Percentiles rank a stretch among this genome's conserved stretches.
These are phyloP conservation scores for Nemania diffusa DNA, from an alignment of 2,329 filamentous ascomycete species.

Conservation along the genomic window DNA sequence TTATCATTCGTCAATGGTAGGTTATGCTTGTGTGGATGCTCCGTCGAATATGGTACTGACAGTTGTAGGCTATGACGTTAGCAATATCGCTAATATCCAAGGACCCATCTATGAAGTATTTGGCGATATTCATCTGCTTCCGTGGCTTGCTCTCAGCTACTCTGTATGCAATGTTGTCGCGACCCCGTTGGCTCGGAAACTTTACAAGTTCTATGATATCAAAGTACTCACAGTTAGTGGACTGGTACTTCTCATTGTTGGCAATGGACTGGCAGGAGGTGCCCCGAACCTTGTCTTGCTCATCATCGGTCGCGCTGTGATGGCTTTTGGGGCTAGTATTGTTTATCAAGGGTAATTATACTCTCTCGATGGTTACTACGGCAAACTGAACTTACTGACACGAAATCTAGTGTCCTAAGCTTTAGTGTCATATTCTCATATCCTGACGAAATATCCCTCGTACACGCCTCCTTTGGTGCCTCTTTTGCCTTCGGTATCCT, in stretches of 20 bases:
- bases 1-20: slow-evolving; percentile 41
- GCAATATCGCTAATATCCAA: slow-evolving; percentile 65
- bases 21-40: slow-evolving; percentile 15
- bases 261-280: slow-evolving; percentile 44
- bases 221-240: slow-evolving; percentile 45
- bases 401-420: slow-evolving; percentile 30
- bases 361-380: background rate
- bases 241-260: slow-evolving; percentile 42
- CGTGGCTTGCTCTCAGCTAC: slow-evolving; percentile 54
- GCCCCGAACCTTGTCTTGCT: slow-evolving; percentile 46
- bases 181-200: slow-evolving; percentile 50
- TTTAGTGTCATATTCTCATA: slow-evolving; percentile 42
- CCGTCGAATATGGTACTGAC: slow-evolving; percentile 14
- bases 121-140: slow-evolving; percentile 52
- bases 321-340: slow-evolving; percentile 49
- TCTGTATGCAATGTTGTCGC: slow-evolving; percentile 50
- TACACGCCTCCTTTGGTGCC: slow-evolving; percentile 41
- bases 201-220: slow-evolving; percentile 50
- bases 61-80: slow-evolving; percentile 54
- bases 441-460: slow-evolving; percentile 38
- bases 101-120: slow-evolving; percentile 65
- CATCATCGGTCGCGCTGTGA: slow-evolving; percentile 51
- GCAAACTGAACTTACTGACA: slow-evolving; percentile 6
- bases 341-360: slow-evolving; percentile 49
- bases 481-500: slow-evolving; percentile 45